Percentiles rank a stretch among this genome's conserved stretches.
Conservation (phyloP, 2,329 filamentous ascomycete species). For the Paracamarosporium sp. region DNA sequence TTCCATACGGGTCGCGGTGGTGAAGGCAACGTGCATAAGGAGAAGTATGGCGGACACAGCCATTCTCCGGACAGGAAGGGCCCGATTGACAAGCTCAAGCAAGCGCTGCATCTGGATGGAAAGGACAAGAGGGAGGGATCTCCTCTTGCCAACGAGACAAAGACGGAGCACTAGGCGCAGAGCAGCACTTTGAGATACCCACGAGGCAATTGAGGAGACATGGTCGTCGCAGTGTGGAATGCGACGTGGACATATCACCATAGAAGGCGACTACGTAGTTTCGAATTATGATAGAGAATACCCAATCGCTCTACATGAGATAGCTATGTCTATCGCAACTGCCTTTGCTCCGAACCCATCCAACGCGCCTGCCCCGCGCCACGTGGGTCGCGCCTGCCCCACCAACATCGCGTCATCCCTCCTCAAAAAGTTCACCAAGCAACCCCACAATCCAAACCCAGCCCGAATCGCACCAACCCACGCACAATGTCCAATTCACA, state of each 20-base stretch:
- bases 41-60: slow-evolving; percentile 56
- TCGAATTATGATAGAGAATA: background rate
- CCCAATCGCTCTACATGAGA: too few species aligned
- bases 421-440: slow-evolving; percentile 5
- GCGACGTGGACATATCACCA: too few species aligned
- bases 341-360: background rate
- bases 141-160: slow-evolving; percentile 32
- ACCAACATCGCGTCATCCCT: slow-evolving; percentile 11
- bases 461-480: background rate
- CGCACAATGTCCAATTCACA: slow-evolving; percentile 11
- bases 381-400: slow-evolving; percentile 3
- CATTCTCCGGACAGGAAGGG: slow-evolving; percentile 44
- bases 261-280: background rate
- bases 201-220: background rate
- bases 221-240: too few species aligned
- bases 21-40: slow-evolving; percentile 55
- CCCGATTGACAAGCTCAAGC: slow-evolving; percentile 54
- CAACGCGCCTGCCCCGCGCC: background rate
- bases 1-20: slow-evolving; percentile 58
- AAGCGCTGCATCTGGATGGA: slow-evolving; percentile 42
- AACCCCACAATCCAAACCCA: too few species aligned
- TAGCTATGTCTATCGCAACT: too few species aligned
- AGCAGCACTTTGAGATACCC: slow-evolving; percentile 27
- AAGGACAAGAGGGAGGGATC: slow-evolving; percentile 44
- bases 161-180: slow-evolving; percentile 15